A percentile compares a stretch with the other conserved stretches of the same genome.
Conservation (phyloP, 2,329 filamentous ascomycete species). For the Microascus cirrosus region DNA sequence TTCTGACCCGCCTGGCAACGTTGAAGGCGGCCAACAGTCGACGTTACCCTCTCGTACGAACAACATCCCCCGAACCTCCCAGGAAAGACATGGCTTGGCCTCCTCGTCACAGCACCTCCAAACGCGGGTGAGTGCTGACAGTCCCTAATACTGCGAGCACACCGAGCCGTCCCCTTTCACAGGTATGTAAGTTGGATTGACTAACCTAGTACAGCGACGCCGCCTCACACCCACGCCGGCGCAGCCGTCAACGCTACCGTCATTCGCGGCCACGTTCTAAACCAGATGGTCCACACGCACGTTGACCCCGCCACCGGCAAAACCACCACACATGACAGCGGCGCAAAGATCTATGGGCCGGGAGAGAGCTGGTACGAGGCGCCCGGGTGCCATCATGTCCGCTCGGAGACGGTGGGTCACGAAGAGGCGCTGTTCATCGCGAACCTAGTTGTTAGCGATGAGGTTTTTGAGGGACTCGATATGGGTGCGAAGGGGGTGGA, state of each 20-base stretch:
- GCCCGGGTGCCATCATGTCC: slow-evolving; percentile 11
- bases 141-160: not conserved
- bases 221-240: slow-evolving; percentile 12
- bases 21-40: not conserved
- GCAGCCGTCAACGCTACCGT: slow-evolving; percentile 10
- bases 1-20: not conserved
- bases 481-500: not conserved
- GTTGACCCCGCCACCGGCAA: not conserved
- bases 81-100: slow-evolving; percentile 11
- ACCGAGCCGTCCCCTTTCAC: not conserved
- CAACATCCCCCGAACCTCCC: slow-evolving; percentile 12
- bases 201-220: slow-evolving; percentile 6
- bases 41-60: slow-evolving; percentile 8
- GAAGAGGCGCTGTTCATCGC: not conserved
- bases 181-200: not conserved
- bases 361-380: slow-evolving; percentile 13
- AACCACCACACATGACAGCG: slow-evolving; percentile 7
- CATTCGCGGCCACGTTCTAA: slow-evolving; percentile 11
- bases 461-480: not conserved
- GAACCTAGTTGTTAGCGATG: not conserved
- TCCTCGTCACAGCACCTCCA: slow-evolving; percentile 11
- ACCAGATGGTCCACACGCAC: slow-evolving; percentile 10
- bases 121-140: slow-evolving; percentile 1
- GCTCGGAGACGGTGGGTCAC: not conserved
- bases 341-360: slow-evolving; percentile 9